Conservation (phyloP, 176 grass and related monocot genomes). For the Zizania latifolia region DNA sequence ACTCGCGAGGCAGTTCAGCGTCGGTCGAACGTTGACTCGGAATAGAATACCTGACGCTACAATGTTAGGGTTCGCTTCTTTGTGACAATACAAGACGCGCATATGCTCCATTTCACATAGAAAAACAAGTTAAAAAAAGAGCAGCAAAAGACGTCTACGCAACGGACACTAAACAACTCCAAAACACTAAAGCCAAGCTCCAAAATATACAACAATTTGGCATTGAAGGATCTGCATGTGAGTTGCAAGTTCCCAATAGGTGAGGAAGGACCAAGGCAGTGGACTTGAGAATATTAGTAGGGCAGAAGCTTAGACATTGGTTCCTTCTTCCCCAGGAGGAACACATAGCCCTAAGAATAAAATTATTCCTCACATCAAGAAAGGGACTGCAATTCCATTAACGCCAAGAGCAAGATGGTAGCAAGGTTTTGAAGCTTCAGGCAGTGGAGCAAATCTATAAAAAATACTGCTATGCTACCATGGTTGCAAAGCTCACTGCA, state of each 20-base stretch:
- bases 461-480: not conserved
- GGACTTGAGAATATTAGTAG: conserved; percentile 21
- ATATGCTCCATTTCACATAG: not conserved
- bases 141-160: not conserved
- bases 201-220: conserved; percentile 7
- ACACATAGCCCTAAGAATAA: conserved; percentile 31
- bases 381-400: conserved; percentile 12
- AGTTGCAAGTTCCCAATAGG: conserved; percentile 31
- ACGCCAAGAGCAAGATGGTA: conserved; percentile 24
- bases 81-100: not conserved
- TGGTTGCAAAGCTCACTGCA: conserved; percentile 2
- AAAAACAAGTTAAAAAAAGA: not conserved
- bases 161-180: not conserved
- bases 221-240: conserved; percentile 5
- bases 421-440: conserved; percentile 10
- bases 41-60: not conserved
- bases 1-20: not conserved
- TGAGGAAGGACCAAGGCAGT: not conserved
- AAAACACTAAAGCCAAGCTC: not conserved
- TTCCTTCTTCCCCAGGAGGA: conserved; percentile 43
- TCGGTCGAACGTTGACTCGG: not conserved
- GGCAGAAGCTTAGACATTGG: conserved; percentile 23
- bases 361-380: conserved; percentile 32
- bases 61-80: not conserved
- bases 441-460: not conserved